Percentiles rank a stretch among this genome's conserved stretches.
Conservation (phyloP, 352 stramenopile genomes). For the Phytophthora pseudosyringae region DNA sequence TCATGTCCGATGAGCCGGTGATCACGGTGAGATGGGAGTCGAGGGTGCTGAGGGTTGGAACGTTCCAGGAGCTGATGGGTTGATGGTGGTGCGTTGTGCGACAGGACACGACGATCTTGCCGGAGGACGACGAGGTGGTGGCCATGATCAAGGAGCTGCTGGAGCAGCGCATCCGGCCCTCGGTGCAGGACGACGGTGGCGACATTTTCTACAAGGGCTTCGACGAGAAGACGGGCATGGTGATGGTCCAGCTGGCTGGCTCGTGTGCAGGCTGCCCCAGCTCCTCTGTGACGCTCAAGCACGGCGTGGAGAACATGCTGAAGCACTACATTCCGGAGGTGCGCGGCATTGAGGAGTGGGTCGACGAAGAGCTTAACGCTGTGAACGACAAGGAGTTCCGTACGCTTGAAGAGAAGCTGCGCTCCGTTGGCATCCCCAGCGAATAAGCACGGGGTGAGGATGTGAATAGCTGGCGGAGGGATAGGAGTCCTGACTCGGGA, state of each 20-base stretch:
- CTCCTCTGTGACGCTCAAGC: slow-evolving; percentile 98
- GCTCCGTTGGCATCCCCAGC: slow-evolving; percentile 80
- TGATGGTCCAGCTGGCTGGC: slow-evolving; percentile 92
- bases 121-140: slow-evolving; percentile 98
- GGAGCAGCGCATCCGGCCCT: slow-evolving; percentile 97
- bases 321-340: slow-evolving; percentile 99
- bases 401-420: slow-evolving; percentile 84
- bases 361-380: slow-evolving; percentile 80
- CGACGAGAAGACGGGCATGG: slow-evolving; percentile 94
- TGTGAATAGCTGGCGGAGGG: slow-evolving; percentile 16
- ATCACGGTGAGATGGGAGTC: slow-evolving; percentile 57
- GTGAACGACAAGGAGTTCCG: slow-evolving; percentile 86
- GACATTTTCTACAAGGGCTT: slow-evolving; percentile 99
- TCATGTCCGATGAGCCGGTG: slow-evolving; percentile 90
- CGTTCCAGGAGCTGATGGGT: slow-evolving; percentile 6
- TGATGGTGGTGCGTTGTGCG: not conserved
- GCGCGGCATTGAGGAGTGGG: slow-evolving; percentile 77
- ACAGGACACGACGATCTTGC: slow-evolving; percentile 93
- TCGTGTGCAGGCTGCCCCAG: slow-evolving; percentile 98
- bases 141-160: slow-evolving; percentile 99
- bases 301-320: slow-evolving; percentile 99
- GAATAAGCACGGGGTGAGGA: slow-evolving; percentile 46
- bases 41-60: not conserved
- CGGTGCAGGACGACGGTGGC: slow-evolving; percentile 98
- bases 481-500: slow-evolving; percentile 3